Conservation (phyloP, 192 early-diverging fungal species). For the Pilobolus umbonatus region DNA sequence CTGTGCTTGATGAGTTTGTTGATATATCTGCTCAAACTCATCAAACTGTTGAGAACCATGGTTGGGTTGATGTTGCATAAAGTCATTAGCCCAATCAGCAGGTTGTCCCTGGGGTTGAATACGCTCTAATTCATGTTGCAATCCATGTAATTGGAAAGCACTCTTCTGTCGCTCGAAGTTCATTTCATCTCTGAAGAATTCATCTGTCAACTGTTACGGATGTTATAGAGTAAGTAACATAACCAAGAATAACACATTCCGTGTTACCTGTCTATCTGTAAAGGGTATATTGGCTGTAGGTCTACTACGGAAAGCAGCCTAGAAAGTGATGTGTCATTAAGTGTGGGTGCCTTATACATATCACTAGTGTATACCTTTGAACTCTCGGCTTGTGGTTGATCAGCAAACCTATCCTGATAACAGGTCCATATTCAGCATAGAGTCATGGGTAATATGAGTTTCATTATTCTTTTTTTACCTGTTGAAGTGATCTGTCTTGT, state of each 20-base stretch:
- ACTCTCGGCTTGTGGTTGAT: slow-evolving; percentile 21
- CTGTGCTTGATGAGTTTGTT: slow-evolving; percentile 7
- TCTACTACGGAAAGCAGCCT: slow-evolving; percentile 13
- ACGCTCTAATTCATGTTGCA: slow-evolving; percentile 60
- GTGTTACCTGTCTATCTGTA: slow-evolving; percentile 18
- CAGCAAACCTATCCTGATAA: slow-evolving; percentile 23
- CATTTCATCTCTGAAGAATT: slow-evolving; percentile 43
- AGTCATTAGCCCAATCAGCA: slow-evolving; percentile 69
- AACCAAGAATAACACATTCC: neutral
- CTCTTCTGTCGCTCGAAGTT: slow-evolving; percentile 18
- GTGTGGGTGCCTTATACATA: neutral
- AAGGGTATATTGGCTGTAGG: neutral
- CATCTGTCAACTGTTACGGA: slow-evolving; percentile 44
- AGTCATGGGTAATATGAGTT: neutral
- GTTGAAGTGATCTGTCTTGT: slow-evolving; percentile 72
- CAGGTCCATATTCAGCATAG: neutral
- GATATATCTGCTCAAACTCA: slow-evolving; percentile 43
- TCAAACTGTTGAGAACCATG: slow-evolving; percentile 28
- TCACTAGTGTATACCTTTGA: slow-evolving; percentile 14
- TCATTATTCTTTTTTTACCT: slow-evolving; percentile 44
- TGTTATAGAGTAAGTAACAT: neutral
- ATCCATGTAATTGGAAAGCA: slow-evolving; percentile 65
- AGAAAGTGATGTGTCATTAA: neutral
- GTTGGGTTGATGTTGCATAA: slow-evolving; percentile 49
- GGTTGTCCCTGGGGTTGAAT: slow-evolving; percentile 31